Evolutionary conservation across 192 early-diverging fungal genomes (phyloP).

Genomic region (Jimgerdemannia lactiflua): DNA sequence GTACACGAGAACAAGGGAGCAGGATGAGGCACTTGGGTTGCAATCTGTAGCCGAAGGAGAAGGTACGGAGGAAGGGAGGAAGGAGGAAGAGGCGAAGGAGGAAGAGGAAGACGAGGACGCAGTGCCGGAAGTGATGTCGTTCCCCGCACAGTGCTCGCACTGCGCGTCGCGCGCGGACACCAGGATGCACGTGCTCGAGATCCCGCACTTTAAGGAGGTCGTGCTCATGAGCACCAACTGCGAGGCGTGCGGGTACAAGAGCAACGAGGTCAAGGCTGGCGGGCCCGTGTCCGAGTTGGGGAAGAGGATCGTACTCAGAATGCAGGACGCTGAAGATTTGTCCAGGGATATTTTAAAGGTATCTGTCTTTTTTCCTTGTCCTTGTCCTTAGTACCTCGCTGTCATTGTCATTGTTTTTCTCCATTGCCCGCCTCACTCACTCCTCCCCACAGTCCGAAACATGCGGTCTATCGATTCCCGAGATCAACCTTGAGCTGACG

Average conservation of each 20-base stretch:
- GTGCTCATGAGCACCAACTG: constrained; percentile 94
- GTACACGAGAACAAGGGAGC: constrained; percentile 75
- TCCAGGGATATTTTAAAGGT: constrained; percentile 91
- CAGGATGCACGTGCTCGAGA: constrained; percentile 88
- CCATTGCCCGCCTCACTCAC: background rate
- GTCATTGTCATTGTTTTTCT: background rate
- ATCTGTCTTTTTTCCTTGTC: background rate
- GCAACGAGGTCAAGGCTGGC: constrained; percentile 95
- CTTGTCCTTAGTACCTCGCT: too few species aligned
- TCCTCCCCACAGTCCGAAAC: constrained; percentile 67
- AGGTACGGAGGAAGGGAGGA: constrained; percentile 20
- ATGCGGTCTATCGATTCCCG: constrained; percentile 86
- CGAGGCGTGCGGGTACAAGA: constrained; percentile 90
- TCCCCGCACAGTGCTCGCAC: constrained; percentile 82
- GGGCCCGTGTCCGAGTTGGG: constrained; percentile 79
- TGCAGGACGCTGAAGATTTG: constrained; percentile 85
- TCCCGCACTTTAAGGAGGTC: constrained; percentile 96
- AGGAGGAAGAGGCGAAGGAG: constrained; percentile 2
- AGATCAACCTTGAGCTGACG: constrained; percentile 82
- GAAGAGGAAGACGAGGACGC: constrained; percentile 46
- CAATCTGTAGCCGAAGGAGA: constrained; percentile 45
- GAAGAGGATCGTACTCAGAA: constrained; percentile 75
- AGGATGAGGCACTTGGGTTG: constrained; percentile 76
- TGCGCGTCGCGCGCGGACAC: constrained; percentile 75
- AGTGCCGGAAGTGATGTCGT: constrained; percentile 72